Conservation (phyloP, 2,329 filamentous ascomycete genomes). For the Colletotrichum sojae region DNA sequence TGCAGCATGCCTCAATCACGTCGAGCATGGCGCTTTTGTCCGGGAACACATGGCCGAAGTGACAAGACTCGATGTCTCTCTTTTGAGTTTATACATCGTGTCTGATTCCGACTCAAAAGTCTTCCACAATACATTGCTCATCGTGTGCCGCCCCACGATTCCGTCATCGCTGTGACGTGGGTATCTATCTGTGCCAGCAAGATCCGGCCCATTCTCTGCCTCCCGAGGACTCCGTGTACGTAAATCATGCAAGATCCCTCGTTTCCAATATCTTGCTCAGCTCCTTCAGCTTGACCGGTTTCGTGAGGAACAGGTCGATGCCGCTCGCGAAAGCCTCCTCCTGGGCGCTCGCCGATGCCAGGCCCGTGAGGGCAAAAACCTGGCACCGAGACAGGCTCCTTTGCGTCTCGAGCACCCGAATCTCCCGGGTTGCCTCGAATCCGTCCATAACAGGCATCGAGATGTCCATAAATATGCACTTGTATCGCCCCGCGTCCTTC, state of each 20-base stretch:
- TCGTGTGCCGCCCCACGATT: too few relatives aligned
- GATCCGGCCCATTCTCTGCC: not conserved
- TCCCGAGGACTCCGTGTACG: not conserved
- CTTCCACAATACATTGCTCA: too few relatives aligned
- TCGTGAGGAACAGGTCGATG: constrained; percentile 68
- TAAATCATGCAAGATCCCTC: constrained; percentile 5
- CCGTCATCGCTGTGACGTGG: not conserved
- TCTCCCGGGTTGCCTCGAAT: constrained; percentile 63
- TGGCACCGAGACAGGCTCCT: constrained; percentile 56
- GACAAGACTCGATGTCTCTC: too few relatives aligned
- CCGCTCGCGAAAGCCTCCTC: constrained; percentile 68
- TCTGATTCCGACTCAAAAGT: too few relatives aligned
- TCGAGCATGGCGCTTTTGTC: too few relatives aligned
- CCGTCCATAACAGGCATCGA: constrained; percentile 72
- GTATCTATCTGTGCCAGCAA: not conserved
- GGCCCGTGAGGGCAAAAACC: constrained; percentile 68
- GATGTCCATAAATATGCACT: constrained; percentile 62
- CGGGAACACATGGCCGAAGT: too few relatives aligned
- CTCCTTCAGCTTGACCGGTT: constrained; percentile 63
- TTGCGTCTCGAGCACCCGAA: constrained; percentile 63
- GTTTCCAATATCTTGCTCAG: constrained; percentile 44
- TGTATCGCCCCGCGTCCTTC: constrained; percentile 43
- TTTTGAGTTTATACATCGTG: too few relatives aligned
- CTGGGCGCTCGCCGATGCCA: constrained; percentile 64
- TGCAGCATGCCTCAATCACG: too few relatives aligned